Evolutionary conservation across 2,329 filamentous ascomycete species (phyloP).

Genomic region (Cercospora sp.): DNA sequence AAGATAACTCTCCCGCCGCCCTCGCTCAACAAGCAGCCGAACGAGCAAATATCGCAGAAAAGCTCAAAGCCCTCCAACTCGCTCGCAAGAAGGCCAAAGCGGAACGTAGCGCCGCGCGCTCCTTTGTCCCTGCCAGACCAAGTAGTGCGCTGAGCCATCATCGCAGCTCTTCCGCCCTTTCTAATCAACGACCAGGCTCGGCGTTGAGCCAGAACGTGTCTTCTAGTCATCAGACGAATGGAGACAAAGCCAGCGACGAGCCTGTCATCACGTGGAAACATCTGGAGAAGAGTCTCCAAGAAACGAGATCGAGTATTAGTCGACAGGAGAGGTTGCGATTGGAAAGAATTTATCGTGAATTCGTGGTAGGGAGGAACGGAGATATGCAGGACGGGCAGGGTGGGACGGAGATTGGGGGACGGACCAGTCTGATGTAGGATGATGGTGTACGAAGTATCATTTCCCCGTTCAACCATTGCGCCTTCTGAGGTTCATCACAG

Average conservation of each 20-base stretch:
- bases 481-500: neutral
- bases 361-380: slow-evolving; percentile 86
- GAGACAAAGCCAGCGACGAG: slow-evolving; percentile 47
- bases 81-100: slow-evolving; percentile 65
- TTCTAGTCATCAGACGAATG: slow-evolving; percentile 12
- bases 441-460: neutral
- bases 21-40: slow-evolving; percentile 63
- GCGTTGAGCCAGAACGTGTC: neutral
- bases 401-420: slow-evolving; percentile 85
- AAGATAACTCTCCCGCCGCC: slow-evolving; percentile 19
- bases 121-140: slow-evolving; percentile 19
- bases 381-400: slow-evolving; percentile 95
- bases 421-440: slow-evolving; percentile 83
- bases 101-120: slow-evolving; percentile 41
- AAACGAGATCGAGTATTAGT: slow-evolving; percentile 80
- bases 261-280: slow-evolving; percentile 85
- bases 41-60: slow-evolving; percentile 74
- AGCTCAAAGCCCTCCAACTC: slow-evolving; percentile 75
- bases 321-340: slow-evolving; percentile 72
- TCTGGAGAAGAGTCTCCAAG: slow-evolving; percentile 72
- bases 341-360: slow-evolving; percentile 83
- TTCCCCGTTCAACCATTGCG: neutral
- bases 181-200: neutral
- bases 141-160: slow-evolving; percentile 13
- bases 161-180: slow-evolving; percentile 1